Conservation (phyloP, 2,329 filamentous ascomycete species). For the Parascedosporium putredinis region DNA sequence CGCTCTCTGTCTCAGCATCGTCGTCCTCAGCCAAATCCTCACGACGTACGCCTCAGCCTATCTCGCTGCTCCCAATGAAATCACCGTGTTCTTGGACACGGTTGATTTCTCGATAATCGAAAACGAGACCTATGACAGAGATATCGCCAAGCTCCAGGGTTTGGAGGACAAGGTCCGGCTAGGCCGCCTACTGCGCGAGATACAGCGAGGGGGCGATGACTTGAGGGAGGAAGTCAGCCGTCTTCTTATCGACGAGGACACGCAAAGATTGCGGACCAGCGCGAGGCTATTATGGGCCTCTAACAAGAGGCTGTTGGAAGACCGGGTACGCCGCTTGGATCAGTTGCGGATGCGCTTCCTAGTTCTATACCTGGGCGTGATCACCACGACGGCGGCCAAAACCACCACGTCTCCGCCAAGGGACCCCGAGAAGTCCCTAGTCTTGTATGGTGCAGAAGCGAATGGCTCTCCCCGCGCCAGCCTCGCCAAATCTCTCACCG, state of each 20-base stretch:
- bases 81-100: constrained; percentile 46
- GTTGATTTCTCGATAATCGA: constrained; percentile 53
- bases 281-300: constrained; percentile 49
- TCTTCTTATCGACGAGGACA: constrained; percentile 36
- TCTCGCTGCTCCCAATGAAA: constrained; percentile 45
- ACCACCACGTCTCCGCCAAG: constrained; percentile 14
- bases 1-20: constrained; percentile 44
- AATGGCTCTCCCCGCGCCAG: constrained; percentile 13
- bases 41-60: constrained; percentile 46
- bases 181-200: constrained; percentile 47
- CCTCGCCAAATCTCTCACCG: constrained; percentile 30
- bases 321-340: constrained; percentile 48
- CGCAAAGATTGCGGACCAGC: constrained; percentile 31
- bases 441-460: constrained; percentile 17
- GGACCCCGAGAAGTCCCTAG: constrained; percentile 4
- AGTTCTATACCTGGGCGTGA: constrained; percentile 52
- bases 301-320: constrained; percentile 42
- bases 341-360: constrained; percentile 54
- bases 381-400: constrained; percentile 20
- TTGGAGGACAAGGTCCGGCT: constrained; percentile 54
- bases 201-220: constrained; percentile 50
- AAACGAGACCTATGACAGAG: constrained; percentile 53
- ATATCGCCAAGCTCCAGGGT: constrained; percentile 45
- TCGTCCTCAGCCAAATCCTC: constrained; percentile 41
- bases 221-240: constrained; percentile 48